Evolutionary conservation across 2,329 filamentous ascomycete genomes (phyloP).

Genomic region (Penicillium sp.): DNA sequence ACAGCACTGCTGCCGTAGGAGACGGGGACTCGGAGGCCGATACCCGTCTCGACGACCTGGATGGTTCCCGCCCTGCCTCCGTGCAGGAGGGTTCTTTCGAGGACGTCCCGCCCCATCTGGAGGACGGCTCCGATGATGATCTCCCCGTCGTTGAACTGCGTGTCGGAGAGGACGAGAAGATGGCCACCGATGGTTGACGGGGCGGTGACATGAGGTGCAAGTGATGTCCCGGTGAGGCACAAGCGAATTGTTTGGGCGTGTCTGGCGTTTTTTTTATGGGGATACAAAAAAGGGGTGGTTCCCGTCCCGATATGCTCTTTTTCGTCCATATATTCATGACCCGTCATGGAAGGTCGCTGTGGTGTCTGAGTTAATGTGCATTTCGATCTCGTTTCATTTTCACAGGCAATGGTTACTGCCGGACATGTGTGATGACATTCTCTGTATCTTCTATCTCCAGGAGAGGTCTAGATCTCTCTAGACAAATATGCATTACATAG

Average conservation of each 20-base stretch:
- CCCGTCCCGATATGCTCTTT: not conserved
- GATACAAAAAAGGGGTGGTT: not conserved
- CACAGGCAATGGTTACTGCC: not conserved
- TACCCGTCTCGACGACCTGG: constrained; percentile 27
- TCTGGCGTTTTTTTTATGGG: not conserved
- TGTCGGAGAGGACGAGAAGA: constrained; percentile 34
- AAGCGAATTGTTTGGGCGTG: not conserved
- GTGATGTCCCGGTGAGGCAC: not conserved
- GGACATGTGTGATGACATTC: not conserved
- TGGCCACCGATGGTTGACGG: constrained; percentile 18
- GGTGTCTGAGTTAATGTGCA: not conserved
- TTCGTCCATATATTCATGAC: not conserved
- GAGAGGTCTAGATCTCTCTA: not conserved
- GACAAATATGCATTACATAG: constrained; percentile 3
- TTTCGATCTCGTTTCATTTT: not conserved
- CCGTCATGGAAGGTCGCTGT: not conserved
- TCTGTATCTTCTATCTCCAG: not conserved
- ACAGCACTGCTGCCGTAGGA: constrained; percentile 39
- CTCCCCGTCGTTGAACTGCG: constrained; percentile 41
- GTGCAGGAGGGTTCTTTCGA: constrained; percentile 28
- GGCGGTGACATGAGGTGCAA: not conserved
- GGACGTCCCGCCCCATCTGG: constrained; percentile 29
- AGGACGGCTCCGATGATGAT: constrained; percentile 35
- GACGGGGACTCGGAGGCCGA: constrained; percentile 35
- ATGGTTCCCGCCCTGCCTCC: constrained; percentile 22